Conservation (phyloP, 352 stramenopile genomes). For the Phytophthora megakarya region DNA sequence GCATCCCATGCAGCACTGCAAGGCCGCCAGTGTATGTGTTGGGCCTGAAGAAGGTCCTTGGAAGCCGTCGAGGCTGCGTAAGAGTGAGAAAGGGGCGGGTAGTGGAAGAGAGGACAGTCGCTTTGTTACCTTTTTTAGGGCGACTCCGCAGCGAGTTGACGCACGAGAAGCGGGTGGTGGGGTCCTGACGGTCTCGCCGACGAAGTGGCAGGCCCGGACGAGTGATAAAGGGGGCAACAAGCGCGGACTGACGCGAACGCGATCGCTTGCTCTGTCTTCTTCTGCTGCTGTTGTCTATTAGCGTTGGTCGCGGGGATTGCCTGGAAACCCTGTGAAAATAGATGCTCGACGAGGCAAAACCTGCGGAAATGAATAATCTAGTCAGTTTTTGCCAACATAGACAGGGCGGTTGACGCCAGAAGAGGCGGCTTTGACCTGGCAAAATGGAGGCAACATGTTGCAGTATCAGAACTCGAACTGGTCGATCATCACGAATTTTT, state of each 20-base stretch:
- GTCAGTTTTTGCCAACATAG: conserved; percentile 29
- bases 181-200: neutral
- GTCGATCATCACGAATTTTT: no score
- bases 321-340: conserved; percentile 12
- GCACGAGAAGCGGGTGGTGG: neutral
- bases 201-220: conserved; percentile 1
- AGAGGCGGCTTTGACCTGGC: neutral
- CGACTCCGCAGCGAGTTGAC: neutral
- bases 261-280: neutral
- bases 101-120: neutral
- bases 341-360: neutral
- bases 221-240: neutral
- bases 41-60: conserved; percentile 14
- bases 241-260: conserved; percentile 7
- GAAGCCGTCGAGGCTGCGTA: conserved; percentile 2
- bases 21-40: conserved; percentile 15
- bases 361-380: conserved; percentile 30
- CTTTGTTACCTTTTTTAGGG: conserved; percentile 4
- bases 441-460: no score
- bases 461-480: no score
- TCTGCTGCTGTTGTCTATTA: conserved; percentile 15
- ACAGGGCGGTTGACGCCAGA: conserved; percentile 14
- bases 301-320: conserved; percentile 8
- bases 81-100: conserved; percentile 1
- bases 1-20: conserved; percentile 59